phyloP scores from a whole-genome alignment of 75 land plant species.

The Azolla pinnata region DNA sequence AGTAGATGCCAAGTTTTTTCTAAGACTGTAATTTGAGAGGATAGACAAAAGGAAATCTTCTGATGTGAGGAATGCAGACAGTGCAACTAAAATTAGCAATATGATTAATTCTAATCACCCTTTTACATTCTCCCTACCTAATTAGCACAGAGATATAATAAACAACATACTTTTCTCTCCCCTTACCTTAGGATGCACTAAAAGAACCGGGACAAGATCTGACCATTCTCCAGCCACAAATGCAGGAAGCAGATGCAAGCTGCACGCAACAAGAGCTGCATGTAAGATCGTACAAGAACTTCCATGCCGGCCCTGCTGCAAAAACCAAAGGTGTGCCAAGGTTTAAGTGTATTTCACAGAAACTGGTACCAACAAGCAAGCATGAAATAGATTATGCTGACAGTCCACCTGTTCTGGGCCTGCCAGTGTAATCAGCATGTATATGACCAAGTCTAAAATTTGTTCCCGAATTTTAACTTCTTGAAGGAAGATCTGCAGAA shows the following conservation, averaged over 20 bases:
- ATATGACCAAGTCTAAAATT: slow-evolving; percentile 70
- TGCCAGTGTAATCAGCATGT: slow-evolving; percentile 55
- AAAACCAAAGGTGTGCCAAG: not conserved
- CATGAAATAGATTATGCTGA: not conserved
- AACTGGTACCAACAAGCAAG: not conserved
- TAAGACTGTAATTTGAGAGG: no score
- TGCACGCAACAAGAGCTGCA: slow-evolving; percentile 65
- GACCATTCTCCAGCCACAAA: slow-evolving; percentile 70
- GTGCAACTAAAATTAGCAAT: no score
- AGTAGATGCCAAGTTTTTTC: no score
- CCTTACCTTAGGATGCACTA: slow-evolving; percentile 78
- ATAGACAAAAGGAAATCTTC: no score
- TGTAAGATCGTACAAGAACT: slow-evolving; percentile 40
- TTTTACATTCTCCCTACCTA: no score
- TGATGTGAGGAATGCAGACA: no score
- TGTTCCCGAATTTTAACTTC: slow-evolving; percentile 83
- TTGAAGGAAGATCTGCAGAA: slow-evolving; percentile 71
- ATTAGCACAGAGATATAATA: no score
- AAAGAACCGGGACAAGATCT: slow-evolving; percentile 62
- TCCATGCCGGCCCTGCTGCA: slow-evolving; percentile 50
- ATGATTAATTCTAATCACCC: no score
- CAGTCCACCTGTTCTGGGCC: slow-evolving; percentile 46
- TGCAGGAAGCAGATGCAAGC: slow-evolving; percentile 53
- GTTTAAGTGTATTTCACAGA: not conserved
- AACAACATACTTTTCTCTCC: not conserved